These are phyloP conservation scores for Cladobotryum protrusum DNA, from an alignment of 2,329 filamentous ascomycete species.

Conservation along the genomic window DNA sequence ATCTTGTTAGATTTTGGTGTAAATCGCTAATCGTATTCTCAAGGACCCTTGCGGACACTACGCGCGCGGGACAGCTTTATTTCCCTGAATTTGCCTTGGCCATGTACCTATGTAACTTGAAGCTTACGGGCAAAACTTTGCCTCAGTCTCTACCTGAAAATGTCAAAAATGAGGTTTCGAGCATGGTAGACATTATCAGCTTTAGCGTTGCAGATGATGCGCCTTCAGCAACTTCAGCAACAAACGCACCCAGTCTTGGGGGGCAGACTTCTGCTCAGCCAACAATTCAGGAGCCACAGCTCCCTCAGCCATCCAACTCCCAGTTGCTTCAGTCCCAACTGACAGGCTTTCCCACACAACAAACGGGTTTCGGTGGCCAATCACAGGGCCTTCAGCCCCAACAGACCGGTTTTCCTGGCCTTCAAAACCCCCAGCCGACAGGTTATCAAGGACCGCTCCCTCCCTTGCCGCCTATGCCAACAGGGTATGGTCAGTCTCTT, in stretches of 20 bases:
- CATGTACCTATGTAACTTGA: slow-evolving; percentile 97
- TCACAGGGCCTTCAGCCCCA: slow-evolving; percentile 57
- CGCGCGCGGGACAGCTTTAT: slow-evolving; percentile 88
- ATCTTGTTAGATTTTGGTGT: not conserved
- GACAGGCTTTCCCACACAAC: slow-evolving; percentile 59
- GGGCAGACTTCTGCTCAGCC: slow-evolving; percentile 44
- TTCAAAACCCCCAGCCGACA: slow-evolving; percentile 63
- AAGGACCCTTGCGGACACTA: slow-evolving; percentile 90
- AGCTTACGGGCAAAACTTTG: slow-evolving; percentile 77
- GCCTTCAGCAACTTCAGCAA: slow-evolving; percentile 42
- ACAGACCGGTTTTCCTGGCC: slow-evolving; percentile 62
- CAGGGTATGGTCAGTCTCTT: slow-evolving; percentile 48
- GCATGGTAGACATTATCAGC: slow-evolving; percentile 99
- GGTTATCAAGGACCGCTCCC: slow-evolving; percentile 83
- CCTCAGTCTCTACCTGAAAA: slow-evolving; percentile 72
- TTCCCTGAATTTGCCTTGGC: slow-evolving; percentile 96
- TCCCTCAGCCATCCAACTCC: slow-evolving; percentile 66
- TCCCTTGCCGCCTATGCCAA: slow-evolving; percentile 76
- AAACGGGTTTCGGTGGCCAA: slow-evolving; percentile 52
- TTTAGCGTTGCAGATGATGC: slow-evolving; percentile 80
- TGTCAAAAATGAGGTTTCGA: slow-evolving; percentile 93
- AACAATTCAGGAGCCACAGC: slow-evolving; percentile 62
- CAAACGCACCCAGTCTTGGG: slow-evolving; percentile 65
- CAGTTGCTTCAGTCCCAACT: slow-evolving; percentile 60
- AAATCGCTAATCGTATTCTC: slow-evolving; percentile 10